Evolutionary conservation across 1,139 yeast species (phyloP).

Genomic region (Kurtzmaniella natalensis): DNA sequence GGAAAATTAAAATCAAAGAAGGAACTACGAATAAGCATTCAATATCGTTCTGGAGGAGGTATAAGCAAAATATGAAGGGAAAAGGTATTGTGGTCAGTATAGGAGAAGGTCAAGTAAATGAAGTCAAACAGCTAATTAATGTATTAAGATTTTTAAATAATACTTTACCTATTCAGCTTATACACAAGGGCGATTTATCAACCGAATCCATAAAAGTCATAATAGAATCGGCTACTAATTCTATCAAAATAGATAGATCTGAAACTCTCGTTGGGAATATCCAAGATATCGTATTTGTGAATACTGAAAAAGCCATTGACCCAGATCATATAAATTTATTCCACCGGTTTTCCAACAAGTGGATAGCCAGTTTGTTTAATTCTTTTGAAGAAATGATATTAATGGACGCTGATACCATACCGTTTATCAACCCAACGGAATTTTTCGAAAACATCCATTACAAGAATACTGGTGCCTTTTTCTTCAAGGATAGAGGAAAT

Average conservation of each 20-base stretch:
- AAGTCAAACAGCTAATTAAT: constrained; percentile 28
- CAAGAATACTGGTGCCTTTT: constrained; percentile 14
- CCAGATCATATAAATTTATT: constrained; percentile 9
- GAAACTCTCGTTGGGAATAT: constrained; percentile 29
- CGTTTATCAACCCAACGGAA: constrained; percentile 13
- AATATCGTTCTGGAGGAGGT: too few species aligned
- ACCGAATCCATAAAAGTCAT: constrained; percentile 5
- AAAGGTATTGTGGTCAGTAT: constrained; percentile 40
- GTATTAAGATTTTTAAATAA: constrained; percentile 31
- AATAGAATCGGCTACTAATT: constrained; percentile 11
- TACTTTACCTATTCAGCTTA: constrained; percentile 38
- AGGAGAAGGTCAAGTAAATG: constrained; percentile 26
- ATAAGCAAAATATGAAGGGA: too few species aligned
- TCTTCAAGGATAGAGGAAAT: constrained; percentile 15
- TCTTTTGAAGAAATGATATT: constrained; percentile 18
- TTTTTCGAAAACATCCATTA: constrained; percentile 14
- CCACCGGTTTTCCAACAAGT: constrained; percentile 18
- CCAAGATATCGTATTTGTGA: constrained; percentile 15
- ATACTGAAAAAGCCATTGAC: constrained; percentile 12
- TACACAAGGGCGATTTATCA: constrained; percentile 22
- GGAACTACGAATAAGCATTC: too few species aligned
- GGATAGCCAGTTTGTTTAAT: constrained; percentile 19
- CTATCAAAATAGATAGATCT: constrained; percentile 8
- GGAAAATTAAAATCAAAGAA: too few species aligned
- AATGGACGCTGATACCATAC: constrained; percentile 18